These are phyloP conservation scores for Syzygium jambos DNA, from an alignment of 345 rosid species.

Conservation along the genomic window DNA sequence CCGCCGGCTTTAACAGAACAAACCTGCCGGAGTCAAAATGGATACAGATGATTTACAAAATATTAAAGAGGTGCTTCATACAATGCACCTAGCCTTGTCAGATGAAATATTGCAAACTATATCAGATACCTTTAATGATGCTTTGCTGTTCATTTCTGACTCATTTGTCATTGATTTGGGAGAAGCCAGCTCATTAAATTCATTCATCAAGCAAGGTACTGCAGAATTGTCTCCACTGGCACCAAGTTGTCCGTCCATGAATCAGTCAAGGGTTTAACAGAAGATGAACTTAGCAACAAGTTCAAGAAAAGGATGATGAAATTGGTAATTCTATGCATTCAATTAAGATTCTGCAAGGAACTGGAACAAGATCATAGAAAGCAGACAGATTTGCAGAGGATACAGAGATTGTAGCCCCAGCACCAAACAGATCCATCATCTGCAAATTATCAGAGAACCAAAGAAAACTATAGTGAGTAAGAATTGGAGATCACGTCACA, in stretches of 20 bases:
- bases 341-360: not conserved
- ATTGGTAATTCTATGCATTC: not conserved
- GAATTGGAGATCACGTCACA: not conserved
- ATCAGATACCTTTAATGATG: conserved; percentile 36
- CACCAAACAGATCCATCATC: conserved; percentile 93
- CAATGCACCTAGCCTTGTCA: not conserved
- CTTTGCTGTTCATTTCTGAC: conserved; percentile 16
- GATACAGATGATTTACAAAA: not conserved
- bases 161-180: conserved; percentile 20
- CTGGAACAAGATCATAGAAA: not conserved
- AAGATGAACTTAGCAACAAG: not conserved
- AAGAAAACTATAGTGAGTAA: not conserved
- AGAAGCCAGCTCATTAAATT: conserved; percentile 22
- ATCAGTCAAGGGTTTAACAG: conserved; percentile 43
- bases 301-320: not conserved
- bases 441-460: conserved; percentile 24
- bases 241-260: conserved; percentile 89
- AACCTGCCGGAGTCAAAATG: conserved; percentile 26
- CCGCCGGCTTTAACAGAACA: conserved; percentile 74
- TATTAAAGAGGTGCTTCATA: not conserved
- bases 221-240: conserved; percentile 37
- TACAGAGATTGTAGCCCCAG: conserved; percentile 93
- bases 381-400: conserved; percentile 29
- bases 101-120: not conserved
- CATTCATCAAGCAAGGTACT: conserved; percentile 45